These are phyloP conservation scores for Brasenia schreberi DNA, from an alignment of 164 flowering plant species.

Conservation along the genomic window DNA sequence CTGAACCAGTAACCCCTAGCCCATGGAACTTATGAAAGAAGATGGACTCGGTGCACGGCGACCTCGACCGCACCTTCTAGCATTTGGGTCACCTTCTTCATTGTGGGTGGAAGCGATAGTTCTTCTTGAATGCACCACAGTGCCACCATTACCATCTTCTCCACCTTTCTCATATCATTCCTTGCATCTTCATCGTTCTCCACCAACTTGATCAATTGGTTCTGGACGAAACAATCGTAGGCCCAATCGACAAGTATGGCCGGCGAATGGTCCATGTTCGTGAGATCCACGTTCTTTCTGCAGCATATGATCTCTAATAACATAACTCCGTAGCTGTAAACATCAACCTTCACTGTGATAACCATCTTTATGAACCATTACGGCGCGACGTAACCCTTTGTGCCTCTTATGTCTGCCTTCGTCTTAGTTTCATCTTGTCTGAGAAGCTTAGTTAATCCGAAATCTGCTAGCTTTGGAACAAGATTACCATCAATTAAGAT, in stretches of 20 bases:
- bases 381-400: constrained; percentile 21
- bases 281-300: constrained; percentile 9
- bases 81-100: constrained; percentile 9
- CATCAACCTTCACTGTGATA: constrained; percentile 17
- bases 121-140: constrained; percentile 9
- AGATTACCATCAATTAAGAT: constrained; percentile 10
- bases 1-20: neutral
- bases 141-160: constrained; percentile 6
- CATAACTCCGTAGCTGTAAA: constrained; percentile 13
- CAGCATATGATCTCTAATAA: constrained; percentile 17
- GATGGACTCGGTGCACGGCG: constrained; percentile 10
- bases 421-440: constrained; percentile 16
- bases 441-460: constrained; percentile 20
- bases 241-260: constrained; percentile 13
- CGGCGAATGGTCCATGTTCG: constrained; percentile 2
- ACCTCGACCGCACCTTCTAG: constrained; percentile 9
- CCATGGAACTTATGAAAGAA: constrained; percentile 6
- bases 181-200: constrained; percentile 6
- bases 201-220: constrained; percentile 4
- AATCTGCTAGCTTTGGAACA: constrained; percentile 21
- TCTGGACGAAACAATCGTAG: constrained; percentile 8
- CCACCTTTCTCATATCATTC: constrained; percentile 2
- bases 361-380: constrained; percentile 21
- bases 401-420: constrained; percentile 14
- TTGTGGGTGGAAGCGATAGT: constrained; percentile 5